Base-by-base conservation (phyloP, 306 rosid genomes). In the Neltuma alba region DNA sequence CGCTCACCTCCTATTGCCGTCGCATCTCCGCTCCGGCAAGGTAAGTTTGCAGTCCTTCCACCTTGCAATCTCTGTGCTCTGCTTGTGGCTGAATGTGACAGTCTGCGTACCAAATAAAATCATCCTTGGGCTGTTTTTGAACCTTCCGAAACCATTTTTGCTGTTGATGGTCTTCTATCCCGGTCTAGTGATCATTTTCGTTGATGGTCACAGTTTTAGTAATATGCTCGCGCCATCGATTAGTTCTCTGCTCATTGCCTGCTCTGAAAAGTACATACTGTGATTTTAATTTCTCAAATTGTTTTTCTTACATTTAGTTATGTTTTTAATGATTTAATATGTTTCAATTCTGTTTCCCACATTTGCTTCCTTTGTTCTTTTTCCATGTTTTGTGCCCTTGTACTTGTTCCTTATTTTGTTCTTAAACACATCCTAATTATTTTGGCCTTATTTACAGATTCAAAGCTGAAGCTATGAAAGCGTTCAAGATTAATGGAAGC, bases 401-500 rank as follows among this genome's bases (percentile, higher is more conserved):
- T 45, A 28, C 15, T 44, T 12, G 48, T 44, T 44, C 48, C 48
- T 44, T 52, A 21, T 37, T 61, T 61, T 38, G 41, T 33, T 77
- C 16, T 28, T 30, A 18, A 44, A 20, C 61, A 12, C 44, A 18
- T 25, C 33, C 7, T 73, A 36, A 67, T 67, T 9, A 9, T 21
- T 69, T 30, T 28, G 74, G 28, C 54, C 52, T 72, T 65, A 12
- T 34, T 63, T 47, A 37, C 73, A 65, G 77, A 75, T 57, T 80
- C 76, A 70, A 18, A 67, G 82, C 70, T 81, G 55, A 81, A 75
- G 81, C 81, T 33, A 92, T 92, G 99, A 91, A 92, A 91, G 55
- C 38, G 38, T 88, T 89, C 73, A 80, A 87, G 33, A 80, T 91
- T 76, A 83, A 86, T 69, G 95, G 91, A 60, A 77, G 61, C 81